Percentiles rank a stretch among this genome's conserved stretches.
Conservation (phyloP, 2,329 filamentous ascomycete species). For the Davidsoniella virescens region DNA sequence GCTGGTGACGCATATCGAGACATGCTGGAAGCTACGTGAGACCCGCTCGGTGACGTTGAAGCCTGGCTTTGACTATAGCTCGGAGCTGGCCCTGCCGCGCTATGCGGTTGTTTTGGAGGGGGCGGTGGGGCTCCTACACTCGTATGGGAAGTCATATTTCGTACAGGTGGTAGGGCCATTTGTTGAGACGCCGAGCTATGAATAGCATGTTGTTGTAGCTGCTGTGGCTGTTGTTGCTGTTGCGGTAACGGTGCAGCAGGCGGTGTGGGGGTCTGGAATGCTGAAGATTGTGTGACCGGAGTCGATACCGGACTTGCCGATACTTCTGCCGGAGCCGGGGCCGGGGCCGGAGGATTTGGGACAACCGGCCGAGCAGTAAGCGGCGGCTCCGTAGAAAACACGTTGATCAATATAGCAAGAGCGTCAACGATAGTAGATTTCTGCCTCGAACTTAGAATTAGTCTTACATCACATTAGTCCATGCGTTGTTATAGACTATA, state of each 20-base stretch:
- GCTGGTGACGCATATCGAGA: neutral
- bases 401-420: slow-evolving; percentile 60
- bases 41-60: neutral
- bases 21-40: neutral
- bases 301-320: neutral
- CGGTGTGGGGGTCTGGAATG: no score
- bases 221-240: slow-evolving; percentile 22
- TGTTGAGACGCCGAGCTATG: neutral
- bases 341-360: neutral
- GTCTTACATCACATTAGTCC: neutral
- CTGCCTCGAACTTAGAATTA: slow-evolving; percentile 25
- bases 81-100: slow-evolving; percentile 1
- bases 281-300: neutral
- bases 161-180: slow-evolving; percentile 17
- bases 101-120: slow-evolving; percentile 15
- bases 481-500: slow-evolving; percentile 17
- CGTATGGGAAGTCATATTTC: neutral
- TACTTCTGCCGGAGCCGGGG: slow-evolving; percentile 35
- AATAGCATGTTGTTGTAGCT: neutral
- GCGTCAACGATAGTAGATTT: slow-evolving; percentile 77
- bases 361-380: slow-evolving; percentile 44
- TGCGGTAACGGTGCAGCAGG: slow-evolving; percentile 28
- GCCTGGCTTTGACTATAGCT: neutral
- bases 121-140: slow-evolving; percentile 17
- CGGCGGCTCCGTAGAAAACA: slow-evolving; percentile 90